Base-by-base conservation (phyloP, 176 grass and related monocot species). In the Oryza meyeriana region DNA sequence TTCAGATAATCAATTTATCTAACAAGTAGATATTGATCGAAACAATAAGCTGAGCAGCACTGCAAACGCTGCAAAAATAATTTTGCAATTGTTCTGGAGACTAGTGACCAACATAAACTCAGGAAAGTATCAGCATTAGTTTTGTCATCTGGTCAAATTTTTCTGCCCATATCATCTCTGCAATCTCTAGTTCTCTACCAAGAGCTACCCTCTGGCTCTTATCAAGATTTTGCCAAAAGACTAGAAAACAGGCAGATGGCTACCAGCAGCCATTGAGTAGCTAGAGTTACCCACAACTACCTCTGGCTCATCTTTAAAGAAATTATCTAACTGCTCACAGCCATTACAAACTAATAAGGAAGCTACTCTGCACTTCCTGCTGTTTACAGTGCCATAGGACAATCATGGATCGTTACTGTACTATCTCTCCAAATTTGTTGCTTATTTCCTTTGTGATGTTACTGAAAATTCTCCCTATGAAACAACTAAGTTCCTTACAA, bases 401-500 rank as follows among this genome's bases (percentile, higher is more conserved):
- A 63, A 31, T 73, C 27, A 73, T 64, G 76, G 62, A 66, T 20
- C 12, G 22, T 44, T 72, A 30, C 52, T 38, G 30, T 40, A 42
- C 14, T 10, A 32, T 31, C 48, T 72, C 41, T 33, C 30, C 36
- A 18, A 16, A 27, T 35, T 64, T 38, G 55, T 8, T 72, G 11
- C 55, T 59, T 25, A 59, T 55, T 22, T 22, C 32, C 58, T 38
- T 39, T 66, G 17, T 1, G 1, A 73, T 64, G 38, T 30, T 48
- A 28, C 48, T 40, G 32, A 25, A 71, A 48, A 42, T 58, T 55
- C 41, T 64, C 29, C 77, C 67, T 64, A 68, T 41, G 71, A 64
- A 79, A 22, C 33, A 76, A 70, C 27, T 25, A 24, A 79, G 62
- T 20, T 83, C 66, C 69, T 73, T 66, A 33, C 50, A 45, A 76